A percentile compares a stretch with the other conserved stretches of the same genome.
These are phyloP conservation scores for Lactifluus piperatus DNA, from an alignment of 768 basidiomycete species.

Conservation along the genomic window DNA sequence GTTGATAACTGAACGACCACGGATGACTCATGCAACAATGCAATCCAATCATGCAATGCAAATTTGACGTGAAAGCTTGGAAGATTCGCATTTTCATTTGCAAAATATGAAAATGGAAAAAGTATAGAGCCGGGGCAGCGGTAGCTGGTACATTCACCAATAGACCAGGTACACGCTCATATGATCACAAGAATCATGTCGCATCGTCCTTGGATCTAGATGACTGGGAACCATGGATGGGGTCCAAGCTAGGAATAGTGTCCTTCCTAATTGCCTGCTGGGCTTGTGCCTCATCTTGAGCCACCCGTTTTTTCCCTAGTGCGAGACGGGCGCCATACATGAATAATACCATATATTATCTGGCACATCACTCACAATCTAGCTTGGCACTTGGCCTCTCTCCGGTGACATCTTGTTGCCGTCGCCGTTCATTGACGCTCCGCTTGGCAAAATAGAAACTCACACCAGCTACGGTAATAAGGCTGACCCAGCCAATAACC, in stretches of 20 bases:
- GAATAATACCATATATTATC: not conserved
- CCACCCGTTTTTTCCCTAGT: conserved; percentile 10
- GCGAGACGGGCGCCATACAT: not conserved
- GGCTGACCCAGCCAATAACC: conserved; percentile 29
- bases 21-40: too few relatives aligned
- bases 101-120: not conserved
- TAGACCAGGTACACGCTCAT: too few relatives aligned
- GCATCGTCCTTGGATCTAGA: not conserved
- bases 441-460: conserved; percentile 33
- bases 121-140: not conserved
- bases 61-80: too few relatives aligned
- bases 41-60: too few relatives aligned
- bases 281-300: not conserved
- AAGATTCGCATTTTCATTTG: too few relatives aligned
- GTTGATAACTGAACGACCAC: not conserved
- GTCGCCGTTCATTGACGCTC: conserved; percentile 30
- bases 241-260: not conserved
- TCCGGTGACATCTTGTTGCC: conserved; percentile 26
- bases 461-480: conserved; percentile 30
- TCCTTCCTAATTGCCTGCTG: not conserved
- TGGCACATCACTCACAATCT: conserved; percentile 25
- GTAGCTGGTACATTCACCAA: too few relatives aligned
- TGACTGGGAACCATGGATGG: not conserved
- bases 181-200: not conserved
- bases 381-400: conserved; percentile 28